Evolutionary conservation across 1,284 basidiomycete genomes (phyloP).

Genomic region (Bjerkandera adusta): DNA sequence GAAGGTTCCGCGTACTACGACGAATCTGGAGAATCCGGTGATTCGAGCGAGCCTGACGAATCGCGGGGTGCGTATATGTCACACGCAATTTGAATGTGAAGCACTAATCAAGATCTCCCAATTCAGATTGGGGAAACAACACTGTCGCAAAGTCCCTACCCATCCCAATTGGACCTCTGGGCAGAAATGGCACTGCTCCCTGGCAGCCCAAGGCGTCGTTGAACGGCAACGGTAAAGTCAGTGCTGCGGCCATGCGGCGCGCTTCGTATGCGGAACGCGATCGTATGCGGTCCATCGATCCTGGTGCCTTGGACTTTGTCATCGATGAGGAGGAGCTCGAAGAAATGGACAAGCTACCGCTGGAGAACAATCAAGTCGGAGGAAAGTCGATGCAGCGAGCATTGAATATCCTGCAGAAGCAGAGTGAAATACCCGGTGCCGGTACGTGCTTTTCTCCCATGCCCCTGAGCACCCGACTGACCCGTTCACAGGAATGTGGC

Average conservation of each 20-base stretch:
- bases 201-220: constrained; percentile 52
- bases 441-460: constrained; percentile 19
- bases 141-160: constrained; percentile 53
- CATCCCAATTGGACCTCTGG: constrained; percentile 49
- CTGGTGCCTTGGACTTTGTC: constrained; percentile 55
- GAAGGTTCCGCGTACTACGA: constrained; percentile 20
- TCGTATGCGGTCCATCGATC: constrained; percentile 57
- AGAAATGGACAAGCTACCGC: constrained; percentile 11
- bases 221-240: constrained; percentile 32
- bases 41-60: constrained; percentile 28
- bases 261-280: constrained; percentile 68
- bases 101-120: background rate
- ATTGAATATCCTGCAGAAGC: constrained; percentile 60
- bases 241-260: constrained; percentile 51
- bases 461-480: background rate
- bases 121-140: constrained; percentile 12
- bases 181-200: constrained; percentile 38
- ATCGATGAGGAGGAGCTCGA: constrained; percentile 40
- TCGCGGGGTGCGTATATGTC: constrained; percentile 15
- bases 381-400: constrained; percentile 57
- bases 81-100: background rate
- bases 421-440: constrained; percentile 27
- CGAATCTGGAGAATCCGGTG: constrained; percentile 32
- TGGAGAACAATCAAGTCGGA: constrained; percentile 31
- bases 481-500: constrained; percentile 60